Base-by-base conservation (phyloP, 805 yeast genomes). In the Kuraishia floccosa region DNA sequence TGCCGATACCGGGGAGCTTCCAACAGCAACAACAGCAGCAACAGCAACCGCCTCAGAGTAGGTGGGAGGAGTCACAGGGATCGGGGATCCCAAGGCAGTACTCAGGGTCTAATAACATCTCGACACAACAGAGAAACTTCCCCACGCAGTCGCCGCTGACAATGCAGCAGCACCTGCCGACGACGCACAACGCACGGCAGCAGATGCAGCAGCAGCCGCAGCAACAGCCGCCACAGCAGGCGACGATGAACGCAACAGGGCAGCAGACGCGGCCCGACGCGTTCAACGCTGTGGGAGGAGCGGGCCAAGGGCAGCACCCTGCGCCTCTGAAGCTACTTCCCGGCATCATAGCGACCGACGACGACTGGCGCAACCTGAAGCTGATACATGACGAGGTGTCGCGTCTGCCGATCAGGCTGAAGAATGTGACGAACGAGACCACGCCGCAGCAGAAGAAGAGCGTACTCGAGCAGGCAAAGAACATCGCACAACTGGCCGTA, bases 361-460 rank as follows among this genome's bases (percentile, higher is more conserved):
- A 71, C 38, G 82, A 70, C 61, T 72, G 72, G 61, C 54, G 63
- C 38, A 69, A 63, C 35, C 63, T 85, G 38, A 68, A 75, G 36
- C 66, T 65, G 34, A 66, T 86, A 26, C 65, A 76, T 35, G 78
- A 72, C 21, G 93, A 81, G 37, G 86, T 80, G 2, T 62, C 80
- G 0, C 60, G 69, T 17, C 72, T 76, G 30, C 79, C 83, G 8
- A 68, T 82, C 24, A 69, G 73, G 25, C 51, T 83, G 35, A 72
- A 74, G 33, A 82, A 80, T 43, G 65, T 80, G 32, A 76, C 91
- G 0, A 61, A 62, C 43, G 54, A 65, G 27, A 58, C 85, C 31
- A 54, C 77, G 1, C 71, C 65, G 17, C 76, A 70, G 19, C 89
- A 83, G 41, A 81, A 79, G 52, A 66, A 60, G 24, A 59, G 60